Evolutionary conservation across 148 eudicot genomes (phyloP), one percentile per base, ranked within the genome.

Genomic region (Fallopia convolvulus): DNA sequence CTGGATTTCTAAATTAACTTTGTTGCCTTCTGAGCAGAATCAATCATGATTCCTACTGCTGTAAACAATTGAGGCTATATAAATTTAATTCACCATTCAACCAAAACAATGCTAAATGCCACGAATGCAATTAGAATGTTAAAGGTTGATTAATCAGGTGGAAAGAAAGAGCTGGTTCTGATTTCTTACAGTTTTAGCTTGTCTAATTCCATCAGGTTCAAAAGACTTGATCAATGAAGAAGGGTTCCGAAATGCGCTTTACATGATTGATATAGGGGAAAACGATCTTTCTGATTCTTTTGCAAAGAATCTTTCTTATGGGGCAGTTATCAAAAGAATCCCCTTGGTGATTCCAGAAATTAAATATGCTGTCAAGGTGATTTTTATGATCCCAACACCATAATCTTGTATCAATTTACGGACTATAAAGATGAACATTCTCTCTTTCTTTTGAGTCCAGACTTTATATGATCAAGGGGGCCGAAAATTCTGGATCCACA

Each of bases 261-360:
- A 92, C 86, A 88, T 89, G 88, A 88, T 95, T 75, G 99, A 95
- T 77, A 95, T 95, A 32, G 97, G 99, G 76, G 97, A 95, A 78
- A 95, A 92, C 74, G 97, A 95, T 80, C 81, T 95, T 41, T 82
- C 92, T 58, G 88, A 86, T 88, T 79, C 94, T 70, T 95, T 95
- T 75, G 48, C 89, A 41, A 87, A 88, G 78, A 91, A 92, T 80
- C 82, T 87, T 53, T 80, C 97, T 0, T 89, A 88, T 76, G 80
- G 72, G 13, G 77, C 85, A 91, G 99, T 94, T 53, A 81, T 90
- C 83, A 83, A 81, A 76, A 84, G 77, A 79, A 90, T 94, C 55
- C 97, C 99, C 52, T 83, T 82, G 3, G 84, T 95, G 21, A 83
- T 89, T 39, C 63, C 78, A 74, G 90, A 95, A 84, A 95, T 95